Conservation (phyloP, 192 early-diverging fungal genomes). For the Linnemannia hyalina region DNA sequence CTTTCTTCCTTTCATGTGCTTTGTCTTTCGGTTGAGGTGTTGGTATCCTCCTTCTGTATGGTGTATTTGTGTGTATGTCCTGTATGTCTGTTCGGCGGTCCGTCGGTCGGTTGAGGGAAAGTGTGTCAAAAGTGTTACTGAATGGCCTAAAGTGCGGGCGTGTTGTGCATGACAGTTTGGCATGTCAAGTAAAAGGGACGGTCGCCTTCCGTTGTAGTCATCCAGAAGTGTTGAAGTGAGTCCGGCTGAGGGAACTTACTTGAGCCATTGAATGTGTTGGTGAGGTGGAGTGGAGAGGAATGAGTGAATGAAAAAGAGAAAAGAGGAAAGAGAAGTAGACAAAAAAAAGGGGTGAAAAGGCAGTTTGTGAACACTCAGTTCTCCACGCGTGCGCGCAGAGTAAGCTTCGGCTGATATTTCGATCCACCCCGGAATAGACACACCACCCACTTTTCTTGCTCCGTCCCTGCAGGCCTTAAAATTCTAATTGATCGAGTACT, state of each 20-base stretch:
- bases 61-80: neutral
- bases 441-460: neutral
- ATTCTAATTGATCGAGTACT: neutral
- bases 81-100: neutral
- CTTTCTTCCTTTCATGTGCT: too few relatives aligned
- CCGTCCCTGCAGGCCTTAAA: neutral
- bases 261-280: constrained; percentile 24
- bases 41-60: neutral
- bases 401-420: neutral
- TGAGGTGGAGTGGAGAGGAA: neutral
- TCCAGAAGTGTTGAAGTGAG: neutral
- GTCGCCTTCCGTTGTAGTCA: neutral
- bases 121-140: neutral
- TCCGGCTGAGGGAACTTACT: constrained; percentile 17
- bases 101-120: neutral
- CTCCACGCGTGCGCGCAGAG: neutral
- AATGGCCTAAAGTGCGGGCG: neutral
- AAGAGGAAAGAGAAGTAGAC: constrained; percentile 1
- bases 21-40: neutral
- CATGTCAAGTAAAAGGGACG: neutral
- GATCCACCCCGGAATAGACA: neutral
- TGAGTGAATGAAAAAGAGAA: constrained; percentile 6
- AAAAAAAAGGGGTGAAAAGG: neutral
- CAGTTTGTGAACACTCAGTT: neutral
- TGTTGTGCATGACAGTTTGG: neutral